A percentile compares a stretch with the other conserved stretches of the same genome.
Conservation (phyloP, 345 rosid species). For the Linum usitatissimum region DNA sequence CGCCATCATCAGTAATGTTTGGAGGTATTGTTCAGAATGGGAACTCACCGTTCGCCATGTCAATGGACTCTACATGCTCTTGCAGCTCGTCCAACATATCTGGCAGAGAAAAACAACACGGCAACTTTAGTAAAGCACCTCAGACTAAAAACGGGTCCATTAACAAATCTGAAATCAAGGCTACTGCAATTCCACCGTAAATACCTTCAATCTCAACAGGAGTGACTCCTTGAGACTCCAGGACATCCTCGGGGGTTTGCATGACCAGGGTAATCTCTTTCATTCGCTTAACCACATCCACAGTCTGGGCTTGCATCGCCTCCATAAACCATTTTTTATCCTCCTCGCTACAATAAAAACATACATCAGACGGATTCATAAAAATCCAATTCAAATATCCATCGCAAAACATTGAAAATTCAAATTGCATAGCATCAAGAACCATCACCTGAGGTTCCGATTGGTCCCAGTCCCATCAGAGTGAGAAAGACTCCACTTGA, state of each 20-base stretch:
- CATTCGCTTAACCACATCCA: slow-evolving; percentile 74
- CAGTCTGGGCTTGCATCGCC: slow-evolving; percentile 74
- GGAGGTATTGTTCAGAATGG: neutral
- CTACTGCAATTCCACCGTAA: neutral
- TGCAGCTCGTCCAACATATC: slow-evolving; percentile 64
- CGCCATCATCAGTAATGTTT: neutral
- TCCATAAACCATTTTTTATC: slow-evolving; percentile 90
- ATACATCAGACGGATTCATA: neutral
- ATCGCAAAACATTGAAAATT: neutral
- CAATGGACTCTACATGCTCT: slow-evolving; percentile 53
- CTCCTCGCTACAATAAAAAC: slow-evolving; percentile 44
- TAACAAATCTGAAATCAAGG: neutral
- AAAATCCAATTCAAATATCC: neutral
- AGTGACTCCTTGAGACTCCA: slow-evolving; percentile 73
- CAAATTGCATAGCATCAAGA: neutral
- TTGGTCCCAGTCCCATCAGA: slow-evolving; percentile 56
- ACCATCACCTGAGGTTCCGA: slow-evolving; percentile 46
- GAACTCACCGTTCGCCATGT: slow-evolving; percentile 46
- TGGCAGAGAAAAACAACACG: slow-evolving; percentile 14
- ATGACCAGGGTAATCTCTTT: slow-evolving; percentile 74
- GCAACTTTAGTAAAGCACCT: neutral
- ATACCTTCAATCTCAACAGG: slow-evolving; percentile 63
- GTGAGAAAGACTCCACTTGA: slow-evolving; percentile 90
- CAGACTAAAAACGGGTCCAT: neutral
- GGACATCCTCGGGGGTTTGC: slow-evolving; percentile 53